Conservation (phyloP, 306 rosid genomes). For the Castanea mollissima region DNA sequence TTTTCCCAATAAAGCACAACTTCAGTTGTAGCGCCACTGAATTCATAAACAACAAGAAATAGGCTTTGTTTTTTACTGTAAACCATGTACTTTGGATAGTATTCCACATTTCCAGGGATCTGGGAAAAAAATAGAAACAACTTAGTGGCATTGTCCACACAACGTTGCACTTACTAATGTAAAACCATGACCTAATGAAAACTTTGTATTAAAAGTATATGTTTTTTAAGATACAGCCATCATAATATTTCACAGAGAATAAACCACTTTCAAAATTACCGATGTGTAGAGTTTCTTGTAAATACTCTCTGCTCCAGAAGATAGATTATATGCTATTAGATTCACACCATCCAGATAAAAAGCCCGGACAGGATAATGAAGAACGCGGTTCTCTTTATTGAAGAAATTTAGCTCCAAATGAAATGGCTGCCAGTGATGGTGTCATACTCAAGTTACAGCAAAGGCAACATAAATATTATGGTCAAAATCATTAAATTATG, state of each 20-base stretch:
- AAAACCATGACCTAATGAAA: constrained; percentile 14
- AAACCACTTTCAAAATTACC: constrained; percentile 49
- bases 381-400: constrained; percentile 90
- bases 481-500: constrained; percentile 24
- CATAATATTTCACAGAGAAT: constrained; percentile 17
- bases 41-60: constrained; percentile 84
- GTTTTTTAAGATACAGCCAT: neutral
- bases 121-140: constrained; percentile 31
- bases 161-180: constrained; percentile 7
- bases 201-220: constrained; percentile 18
- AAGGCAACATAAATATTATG: constrained; percentile 17
- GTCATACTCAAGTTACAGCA: constrained; percentile 25
- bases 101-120: constrained; percentile 90
- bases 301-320: constrained; percentile 70
- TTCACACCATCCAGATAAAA: constrained; percentile 80
- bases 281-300: constrained; percentile 84
- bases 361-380: constrained; percentile 93
- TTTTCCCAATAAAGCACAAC: constrained; percentile 85
- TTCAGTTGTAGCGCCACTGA: constrained; percentile 73
- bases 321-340: constrained; percentile 78
- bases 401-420: constrained; percentile 97
- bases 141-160: constrained; percentile 29
- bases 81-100: constrained; percentile 64
- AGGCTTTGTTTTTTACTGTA: constrained; percentile 78
- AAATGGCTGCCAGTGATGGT: constrained; percentile 66